A percentile compares a stretch with the other conserved stretches of the same genome.
Evolutionary conservation across 345 rosid genomes (phyloP).

Genomic region (Pistacia integerrima): DNA sequence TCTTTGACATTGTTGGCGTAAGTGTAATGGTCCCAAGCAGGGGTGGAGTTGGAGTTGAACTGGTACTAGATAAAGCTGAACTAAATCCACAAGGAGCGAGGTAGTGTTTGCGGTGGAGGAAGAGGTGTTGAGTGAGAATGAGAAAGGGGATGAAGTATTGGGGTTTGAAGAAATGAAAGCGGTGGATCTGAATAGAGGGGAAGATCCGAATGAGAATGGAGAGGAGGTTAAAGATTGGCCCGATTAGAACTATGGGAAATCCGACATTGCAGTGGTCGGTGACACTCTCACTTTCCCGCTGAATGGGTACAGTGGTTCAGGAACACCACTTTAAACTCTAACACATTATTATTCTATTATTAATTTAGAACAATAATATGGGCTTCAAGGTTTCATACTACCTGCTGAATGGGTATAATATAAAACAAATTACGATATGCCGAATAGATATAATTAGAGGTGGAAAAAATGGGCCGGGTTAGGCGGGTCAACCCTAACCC

Average conservation of each 20-base stretch:
- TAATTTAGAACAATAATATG: too few species aligned
- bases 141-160: conserved; percentile 8
- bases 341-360: too few species aligned
- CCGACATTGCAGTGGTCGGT: conserved; percentile 35
- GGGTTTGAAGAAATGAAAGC: conserved; percentile 28
- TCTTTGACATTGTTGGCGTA: too few species aligned
- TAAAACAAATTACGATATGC: too few species aligned
- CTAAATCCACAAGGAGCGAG: conserved; percentile 28
- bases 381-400: too few species aligned
- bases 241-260: conserved; percentile 26
- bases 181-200: conserved; percentile 1
- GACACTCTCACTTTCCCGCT: not conserved
- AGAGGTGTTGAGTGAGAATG: not conserved
- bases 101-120: conserved; percentile 24
- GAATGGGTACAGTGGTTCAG: too few species aligned
- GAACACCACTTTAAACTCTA: too few species aligned
- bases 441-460: too few species aligned
- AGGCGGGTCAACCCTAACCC: too few species aligned
- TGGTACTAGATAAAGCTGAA: conserved; percentile 21
- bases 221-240: conserved; percentile 39
- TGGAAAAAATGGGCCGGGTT: too few species aligned
- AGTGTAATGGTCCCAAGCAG: conserved; percentile 29
- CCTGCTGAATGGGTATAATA: too few species aligned
- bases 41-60: conserved; percentile 24
- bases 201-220: conserved; percentile 40